These are phyloP conservation scores for Graphiopsis chlorocephala DNA, from an alignment of 2,329 filamentous ascomycete species.

Conservation along the genomic window DNA sequence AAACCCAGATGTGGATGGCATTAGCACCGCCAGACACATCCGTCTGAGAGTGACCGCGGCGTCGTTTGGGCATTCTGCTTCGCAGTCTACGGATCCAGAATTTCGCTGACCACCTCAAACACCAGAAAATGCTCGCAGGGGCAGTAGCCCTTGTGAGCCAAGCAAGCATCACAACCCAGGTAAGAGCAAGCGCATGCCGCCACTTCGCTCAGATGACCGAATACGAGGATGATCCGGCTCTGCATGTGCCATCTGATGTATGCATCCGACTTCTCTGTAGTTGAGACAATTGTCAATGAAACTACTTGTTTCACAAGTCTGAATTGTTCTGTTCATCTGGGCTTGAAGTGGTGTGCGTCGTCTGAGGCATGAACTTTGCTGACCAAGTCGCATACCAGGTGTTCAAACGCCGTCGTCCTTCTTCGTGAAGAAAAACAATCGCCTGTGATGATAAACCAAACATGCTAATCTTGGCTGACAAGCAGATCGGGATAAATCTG, in stretches of 20 bases:
- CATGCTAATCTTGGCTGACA: not conserved
- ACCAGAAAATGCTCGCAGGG: not conserved
- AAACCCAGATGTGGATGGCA: not conserved
- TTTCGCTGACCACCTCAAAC: not conserved
- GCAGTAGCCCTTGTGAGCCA: not conserved
- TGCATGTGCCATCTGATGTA: too few relatives aligned
- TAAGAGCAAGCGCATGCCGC: not conserved
- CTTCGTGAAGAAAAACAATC: not conserved
- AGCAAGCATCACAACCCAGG: not conserved
- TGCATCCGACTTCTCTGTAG: not conserved
- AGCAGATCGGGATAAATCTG: not conserved
- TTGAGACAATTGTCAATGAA: not conserved
- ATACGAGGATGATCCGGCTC: not conserved
- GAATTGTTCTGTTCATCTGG: not conserved
- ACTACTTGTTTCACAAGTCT: not conserved
- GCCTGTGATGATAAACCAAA: not conserved
- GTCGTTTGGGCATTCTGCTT: not conserved
- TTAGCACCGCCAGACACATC: not conserved
- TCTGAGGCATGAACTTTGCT: not conserved
- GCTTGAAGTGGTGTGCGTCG: not conserved
- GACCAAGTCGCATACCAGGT: not conserved
- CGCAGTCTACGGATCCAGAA: not conserved
- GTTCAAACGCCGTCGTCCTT: not conserved
- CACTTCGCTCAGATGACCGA: not conserved
- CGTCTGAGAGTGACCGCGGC: not conserved